Evolutionary conservation across 345 rosid genomes (phyloP), one percentile per base, ranked within the genome.

Genomic region (Sonneratia caseolaris): DNA sequence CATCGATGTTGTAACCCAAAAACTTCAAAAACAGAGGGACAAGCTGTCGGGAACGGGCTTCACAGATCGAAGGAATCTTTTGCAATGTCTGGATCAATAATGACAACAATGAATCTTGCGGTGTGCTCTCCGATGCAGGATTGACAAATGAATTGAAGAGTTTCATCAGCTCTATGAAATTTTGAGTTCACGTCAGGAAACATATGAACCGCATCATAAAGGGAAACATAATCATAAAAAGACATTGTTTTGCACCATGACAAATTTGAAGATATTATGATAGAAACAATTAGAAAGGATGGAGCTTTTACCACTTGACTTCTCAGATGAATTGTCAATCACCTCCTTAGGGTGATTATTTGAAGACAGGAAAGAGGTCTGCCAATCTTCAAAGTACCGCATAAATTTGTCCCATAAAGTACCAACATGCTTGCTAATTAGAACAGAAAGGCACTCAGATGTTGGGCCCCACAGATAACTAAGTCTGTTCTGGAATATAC

Each of bases 11-110:
- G 77, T 92, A 95, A 70, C 97, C 99, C 84, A 95, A 76, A 83
- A 90, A 95, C 71, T 81, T 81, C 76, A 95, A 75, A 77, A 95
- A 87, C 72, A 90, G 73, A 70, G 97, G 87, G 53, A 89, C 76
- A 74, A 95, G 70, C 72, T 85, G 91, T 56, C 89, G 85, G 71
- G 96, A 91, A 59, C 73, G 88, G 68, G 96, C 80, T 79, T 95
- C 93, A 61, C 80, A 84, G 77, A 86, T 75, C 78, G 76, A 77
- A 59, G 91, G 80, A 77, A 85, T 77, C 70, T 90, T 90, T 80
- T 92, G 97, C 70, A 95, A 72, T 64, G 90, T 76, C 73, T 84
- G 88, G 57, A 95, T 91, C 91, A 95, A 73, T 73, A 77, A 83
- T 27, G 88, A 79, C 42, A 89, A 77, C 32, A 94, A 79, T 7